Evolutionary conservation across 805 yeast species (phyloP).

Genomic region (Starmerella gropengiesseri): DNA sequence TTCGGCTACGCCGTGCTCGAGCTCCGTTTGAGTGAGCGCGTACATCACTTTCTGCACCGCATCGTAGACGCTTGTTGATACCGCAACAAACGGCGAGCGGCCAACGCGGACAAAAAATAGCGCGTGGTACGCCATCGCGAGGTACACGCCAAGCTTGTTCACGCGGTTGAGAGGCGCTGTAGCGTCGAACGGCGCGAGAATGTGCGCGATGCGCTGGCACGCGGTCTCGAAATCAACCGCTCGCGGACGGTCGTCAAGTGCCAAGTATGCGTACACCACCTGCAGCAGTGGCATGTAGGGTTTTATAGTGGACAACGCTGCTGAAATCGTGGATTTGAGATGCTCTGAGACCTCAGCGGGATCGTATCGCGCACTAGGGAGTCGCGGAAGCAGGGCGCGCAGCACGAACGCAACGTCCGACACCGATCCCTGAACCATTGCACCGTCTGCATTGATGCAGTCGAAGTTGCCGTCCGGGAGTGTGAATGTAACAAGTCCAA

Average conservation of each 20-base stretch:
- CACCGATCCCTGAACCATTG: not conserved
- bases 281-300: conserved; percentile 8
- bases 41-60: conserved; percentile 20
- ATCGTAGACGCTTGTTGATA: conserved; percentile 5
- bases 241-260: conserved; percentile 7
- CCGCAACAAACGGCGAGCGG: conserved; percentile 14
- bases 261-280: conserved; percentile 13
- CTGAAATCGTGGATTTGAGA: not conserved
- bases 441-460: conserved; percentile 10
- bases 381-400: conserved; percentile 9
- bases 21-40: conserved; percentile 16
- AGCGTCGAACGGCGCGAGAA: not conserved
- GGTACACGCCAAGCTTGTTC: conserved; percentile 14
- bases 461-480: conserved; percentile 16
- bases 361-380: conserved; percentile 1
- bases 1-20: conserved; percentile 16
- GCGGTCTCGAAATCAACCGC: conserved; percentile 17
- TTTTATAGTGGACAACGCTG: not conserved
- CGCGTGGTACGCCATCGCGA: conserved; percentile 15
- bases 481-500: conserved; percentile 22
- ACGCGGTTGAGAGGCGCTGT: not conserved
- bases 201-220: not conserved
- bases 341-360: not conserved
- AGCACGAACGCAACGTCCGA: conserved; percentile 15
- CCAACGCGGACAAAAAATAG: conserved; percentile 14